These are phyloP conservation scores for Sarocladium brachiariae DNA, from an alignment of 2,329 filamentous ascomycete species.

Conservation along the genomic window DNA sequence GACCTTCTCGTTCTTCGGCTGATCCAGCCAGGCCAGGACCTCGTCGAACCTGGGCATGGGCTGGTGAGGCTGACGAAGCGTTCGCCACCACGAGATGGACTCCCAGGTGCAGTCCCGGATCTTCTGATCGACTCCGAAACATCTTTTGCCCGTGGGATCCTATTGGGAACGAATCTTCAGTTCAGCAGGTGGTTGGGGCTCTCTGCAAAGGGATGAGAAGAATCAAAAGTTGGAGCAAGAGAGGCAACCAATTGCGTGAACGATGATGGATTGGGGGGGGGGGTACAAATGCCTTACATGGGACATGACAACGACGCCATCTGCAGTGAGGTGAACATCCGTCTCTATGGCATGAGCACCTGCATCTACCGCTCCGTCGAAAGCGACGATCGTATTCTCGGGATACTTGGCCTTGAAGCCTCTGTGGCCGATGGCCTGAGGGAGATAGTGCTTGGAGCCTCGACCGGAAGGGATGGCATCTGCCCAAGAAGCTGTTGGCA, in stretches of 20 bases:
- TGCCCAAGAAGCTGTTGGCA: constrained; percentile 25
- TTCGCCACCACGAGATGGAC: constrained; percentile 62
- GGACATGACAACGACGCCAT: constrained; percentile 78
- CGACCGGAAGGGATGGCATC: constrained; percentile 23
- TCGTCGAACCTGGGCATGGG: constrained; percentile 69
- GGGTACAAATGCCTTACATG: no score
- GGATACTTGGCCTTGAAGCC: constrained; percentile 72
- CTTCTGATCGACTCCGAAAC: constrained; percentile 67
- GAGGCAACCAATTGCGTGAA: no score
- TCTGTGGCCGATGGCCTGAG: constrained; percentile 71
- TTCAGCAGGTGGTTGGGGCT: background rate
- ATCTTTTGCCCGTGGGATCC: constrained; percentile 72
- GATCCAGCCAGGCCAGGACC: constrained; percentile 63
- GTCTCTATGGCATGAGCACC: constrained; percentile 82
- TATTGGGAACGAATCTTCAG: constrained; percentile 24
- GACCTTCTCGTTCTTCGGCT: constrained; percentile 56
- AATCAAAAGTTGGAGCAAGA: no score
- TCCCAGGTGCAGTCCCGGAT: constrained; percentile 72
- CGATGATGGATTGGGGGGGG: no score
- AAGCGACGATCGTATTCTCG: constrained; percentile 81
- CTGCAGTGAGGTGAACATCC: constrained; percentile 75
- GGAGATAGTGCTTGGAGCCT: constrained; percentile 32
- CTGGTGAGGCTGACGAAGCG: constrained; percentile 59
- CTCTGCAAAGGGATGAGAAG: no score
- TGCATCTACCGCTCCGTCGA: constrained; percentile 63